Conservation (phyloP, 2,329 filamentous ascomycete genomes). For the Sclerotiophoma versabilis region DNA sequence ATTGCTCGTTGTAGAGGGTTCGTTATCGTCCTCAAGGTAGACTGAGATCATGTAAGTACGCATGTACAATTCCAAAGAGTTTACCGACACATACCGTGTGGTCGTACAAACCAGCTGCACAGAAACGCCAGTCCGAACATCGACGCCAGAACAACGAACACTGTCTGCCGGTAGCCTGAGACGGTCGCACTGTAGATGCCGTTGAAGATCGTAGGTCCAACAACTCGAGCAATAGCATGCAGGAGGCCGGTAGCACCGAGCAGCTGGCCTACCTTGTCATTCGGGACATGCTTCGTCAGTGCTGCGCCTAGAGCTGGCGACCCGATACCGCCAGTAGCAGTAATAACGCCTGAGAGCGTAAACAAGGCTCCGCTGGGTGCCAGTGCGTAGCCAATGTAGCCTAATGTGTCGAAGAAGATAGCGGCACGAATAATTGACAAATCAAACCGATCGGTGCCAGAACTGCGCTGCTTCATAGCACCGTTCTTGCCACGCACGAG, state of each 20-base stretch:
- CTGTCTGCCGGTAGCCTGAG: constrained; percentile 76
- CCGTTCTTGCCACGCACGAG: constrained; percentile 67
- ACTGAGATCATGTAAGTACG: no score
- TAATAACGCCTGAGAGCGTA: constrained; percentile 73
- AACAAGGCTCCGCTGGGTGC: constrained; percentile 70
- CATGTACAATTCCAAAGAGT: no score
- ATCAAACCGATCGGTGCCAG: constrained; percentile 79
- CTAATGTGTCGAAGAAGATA: constrained; percentile 77
- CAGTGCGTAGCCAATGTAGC: constrained; percentile 77
- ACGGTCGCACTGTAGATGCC: constrained; percentile 86
- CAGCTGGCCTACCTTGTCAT: constrained; percentile 82
- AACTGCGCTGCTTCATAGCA: constrained; percentile 50
- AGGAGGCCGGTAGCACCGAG: constrained; percentile 86
- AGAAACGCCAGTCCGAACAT: constrained; percentile 72
- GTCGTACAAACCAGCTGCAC: constrained; percentile 73
- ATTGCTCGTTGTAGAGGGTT: background rate
- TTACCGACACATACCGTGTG: constrained; percentile 80
- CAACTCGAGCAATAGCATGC: constrained; percentile 79
- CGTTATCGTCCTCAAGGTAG: constrained; percentile 10
- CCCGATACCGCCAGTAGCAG: constrained; percentile 82
- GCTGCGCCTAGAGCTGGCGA: constrained; percentile 83
- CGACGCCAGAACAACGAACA: constrained; percentile 76
- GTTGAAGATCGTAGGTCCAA: constrained; percentile 84
- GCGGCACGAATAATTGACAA: constrained; percentile 77
- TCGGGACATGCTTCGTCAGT: constrained; percentile 88